phyloP scores from a whole-genome alignment of 257 asterid species.

The Scutellaria baicalensis region DNA sequence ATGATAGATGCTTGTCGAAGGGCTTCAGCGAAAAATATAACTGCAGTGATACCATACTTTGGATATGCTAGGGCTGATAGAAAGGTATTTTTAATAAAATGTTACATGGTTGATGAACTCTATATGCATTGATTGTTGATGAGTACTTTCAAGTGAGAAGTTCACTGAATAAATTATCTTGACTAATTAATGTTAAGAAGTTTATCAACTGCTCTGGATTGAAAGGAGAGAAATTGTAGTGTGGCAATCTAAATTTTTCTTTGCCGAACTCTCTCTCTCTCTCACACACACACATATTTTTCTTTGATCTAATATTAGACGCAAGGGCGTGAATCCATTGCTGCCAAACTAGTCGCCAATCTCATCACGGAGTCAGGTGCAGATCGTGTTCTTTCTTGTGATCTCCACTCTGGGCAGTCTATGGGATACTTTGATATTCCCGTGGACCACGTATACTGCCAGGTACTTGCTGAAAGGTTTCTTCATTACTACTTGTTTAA shows the following conservation, averaged over 20 bases:
- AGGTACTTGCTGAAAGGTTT: slow-evolving; percentile 34
- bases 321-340: slow-evolving; percentile 91
- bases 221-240: not conserved
- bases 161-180: not conserved
- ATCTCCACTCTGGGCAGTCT: slow-evolving; percentile 92
- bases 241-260: not conserved
- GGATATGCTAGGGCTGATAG: slow-evolving; percentile 97
- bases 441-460: slow-evolving; percentile 86
- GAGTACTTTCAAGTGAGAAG: not conserved
- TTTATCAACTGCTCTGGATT: not conserved
- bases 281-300: not conserved
- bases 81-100: slow-evolving; percentile 41
- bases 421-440: slow-evolving; percentile 96
- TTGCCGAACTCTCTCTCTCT: not conserved
- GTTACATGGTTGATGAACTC: not conserved
- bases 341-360: slow-evolving; percentile 84
- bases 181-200: not conserved
- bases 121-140: not conserved
- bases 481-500: not conserved
- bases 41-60: slow-evolving; percentile 87
- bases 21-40: slow-evolving; percentile 84
- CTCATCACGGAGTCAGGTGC: slow-evolving; percentile 88
- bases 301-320: slow-evolving; percentile 38
- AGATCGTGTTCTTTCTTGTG: slow-evolving; percentile 91
- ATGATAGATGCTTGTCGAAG: slow-evolving; percentile 96